Conservation (phyloP, 2,329 filamentous ascomycete species). For the Aspergillus sp. region DNA sequence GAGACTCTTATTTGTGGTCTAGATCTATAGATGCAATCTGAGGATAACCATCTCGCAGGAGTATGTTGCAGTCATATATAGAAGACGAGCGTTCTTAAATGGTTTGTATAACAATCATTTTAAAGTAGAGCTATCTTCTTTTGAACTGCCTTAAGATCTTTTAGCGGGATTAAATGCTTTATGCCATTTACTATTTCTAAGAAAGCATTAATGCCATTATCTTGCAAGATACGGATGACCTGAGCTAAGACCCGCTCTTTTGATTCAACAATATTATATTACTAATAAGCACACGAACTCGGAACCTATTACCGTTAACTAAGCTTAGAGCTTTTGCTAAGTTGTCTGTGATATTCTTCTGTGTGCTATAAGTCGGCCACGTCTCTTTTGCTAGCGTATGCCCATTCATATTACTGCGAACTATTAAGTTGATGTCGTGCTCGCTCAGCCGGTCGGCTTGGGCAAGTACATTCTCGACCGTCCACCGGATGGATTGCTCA, state of each 20-base stretch:
- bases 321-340: slow-evolving; percentile 13
- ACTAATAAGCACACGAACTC: slow-evolving; percentile 29
- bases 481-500: slow-evolving; percentile 29
- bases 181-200: slow-evolving; percentile 10
- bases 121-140: slow-evolving; percentile 6
- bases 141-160: slow-evolving; percentile 15
- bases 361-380: slow-evolving; percentile 37
- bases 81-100: too few relatives aligned
- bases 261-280: slow-evolving; percentile 34
- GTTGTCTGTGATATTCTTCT: slow-evolving; percentile 29
- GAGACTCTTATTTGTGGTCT: too few relatives aligned
- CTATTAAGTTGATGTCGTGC: slow-evolving; percentile 18
- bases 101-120: too few relatives aligned
- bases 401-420: slow-evolving; percentile 31
- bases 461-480: slow-evolving; percentile 33
- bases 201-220: slow-evolving; percentile 9
- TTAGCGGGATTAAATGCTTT: slow-evolving; percentile 27
- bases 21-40: too few relatives aligned
- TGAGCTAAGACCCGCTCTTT: slow-evolving; percentile 28
- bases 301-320: slow-evolving; percentile 7
- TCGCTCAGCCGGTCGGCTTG: slow-evolving; percentile 9
- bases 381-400: slow-evolving; percentile 31
- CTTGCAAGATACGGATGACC: slow-evolving; percentile 18
- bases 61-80: too few relatives aligned
- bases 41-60: too few relatives aligned